A percentile compares a stretch with the other conserved stretches of the same genome.
Conservation (phyloP, 495 filamentous ascomycete genomes). For the Talaromyces thailandensis region DNA sequence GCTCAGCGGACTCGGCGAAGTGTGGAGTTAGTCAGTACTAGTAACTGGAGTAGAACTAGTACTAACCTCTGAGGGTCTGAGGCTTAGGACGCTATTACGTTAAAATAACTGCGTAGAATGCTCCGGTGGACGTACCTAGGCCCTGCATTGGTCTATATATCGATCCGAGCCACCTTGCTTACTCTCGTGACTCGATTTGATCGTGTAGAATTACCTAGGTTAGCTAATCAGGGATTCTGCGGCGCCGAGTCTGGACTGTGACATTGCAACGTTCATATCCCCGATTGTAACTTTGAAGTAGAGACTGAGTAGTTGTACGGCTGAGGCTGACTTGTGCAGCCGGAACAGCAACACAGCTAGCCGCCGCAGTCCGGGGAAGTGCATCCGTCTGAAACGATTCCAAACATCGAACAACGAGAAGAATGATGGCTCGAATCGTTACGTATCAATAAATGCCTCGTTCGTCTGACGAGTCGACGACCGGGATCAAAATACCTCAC, state of each 20-base stretch:
- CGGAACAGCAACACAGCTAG: neutral
- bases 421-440: neutral
- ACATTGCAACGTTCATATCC: neutral
- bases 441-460: neutral
- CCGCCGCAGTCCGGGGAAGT: neutral
- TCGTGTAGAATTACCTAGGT: neutral
- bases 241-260: neutral
- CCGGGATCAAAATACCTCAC: neutral
- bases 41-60: no score
- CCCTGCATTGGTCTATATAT: neutral
- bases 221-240: no score
- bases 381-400: neutral
- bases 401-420: neutral
- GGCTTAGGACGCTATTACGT: neutral
- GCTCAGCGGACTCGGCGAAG: neutral
- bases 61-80: neutral
- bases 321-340: neutral
- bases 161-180: neutral
- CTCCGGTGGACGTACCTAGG: neutral
- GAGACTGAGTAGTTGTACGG: neutral
- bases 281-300: neutral
- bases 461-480: neutral
- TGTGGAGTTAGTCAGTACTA: neutral
- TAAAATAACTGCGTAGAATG: neutral
- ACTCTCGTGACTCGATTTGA: neutral